These are phyloP conservation scores for Trichoderma pleuroti DNA, from an alignment of 2,329 filamentous ascomycete species.

Conservation along the genomic window DNA sequence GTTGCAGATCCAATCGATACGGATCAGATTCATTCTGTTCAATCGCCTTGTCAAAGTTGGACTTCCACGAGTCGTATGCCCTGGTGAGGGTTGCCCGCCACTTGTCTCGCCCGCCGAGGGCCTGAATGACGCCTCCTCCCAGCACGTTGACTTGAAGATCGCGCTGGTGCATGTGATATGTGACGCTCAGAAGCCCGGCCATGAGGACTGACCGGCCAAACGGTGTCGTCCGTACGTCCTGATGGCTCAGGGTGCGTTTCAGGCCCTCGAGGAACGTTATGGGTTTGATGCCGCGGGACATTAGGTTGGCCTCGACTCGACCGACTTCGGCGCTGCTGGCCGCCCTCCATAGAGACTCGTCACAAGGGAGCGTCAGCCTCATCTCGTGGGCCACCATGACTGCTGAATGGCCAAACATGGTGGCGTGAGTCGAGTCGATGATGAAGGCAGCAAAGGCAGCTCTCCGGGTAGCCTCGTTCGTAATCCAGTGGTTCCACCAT, in stretches of 20 bases:
- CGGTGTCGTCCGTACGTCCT: slow-evolving; percentile 83
- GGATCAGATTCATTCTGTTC: slow-evolving; percentile 57
- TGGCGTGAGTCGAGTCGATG: slow-evolving; percentile 92
- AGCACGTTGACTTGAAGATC: slow-evolving; percentile 89
- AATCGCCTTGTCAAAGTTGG: slow-evolving; percentile 81
- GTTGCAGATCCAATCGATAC: slow-evolving; percentile 51
- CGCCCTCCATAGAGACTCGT: slow-evolving; percentile 89
- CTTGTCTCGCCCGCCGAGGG: slow-evolving; percentile 82
- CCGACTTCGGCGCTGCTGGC: slow-evolving; percentile 83
- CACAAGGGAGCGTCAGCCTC: slow-evolving; percentile 83
- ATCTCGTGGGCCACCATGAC: slow-evolving; percentile 98
- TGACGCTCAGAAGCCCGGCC: slow-evolving; percentile 88
- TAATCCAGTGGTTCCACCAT: slow-evolving; percentile 96
- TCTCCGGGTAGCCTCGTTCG: slow-evolving; percentile 82
- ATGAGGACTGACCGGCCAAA: slow-evolving; percentile 93
- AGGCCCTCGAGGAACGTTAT: slow-evolving; percentile 87
- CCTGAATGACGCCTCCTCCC: slow-evolving; percentile 65
- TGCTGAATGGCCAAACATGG: slow-evolving; percentile 95
- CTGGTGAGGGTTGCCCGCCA: slow-evolving; percentile 83
- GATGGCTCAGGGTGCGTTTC: slow-evolving; percentile 82
- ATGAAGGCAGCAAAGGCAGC: slow-evolving; percentile 93
- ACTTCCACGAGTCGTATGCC: slow-evolving; percentile 92
- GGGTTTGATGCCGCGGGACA: slow-evolving; percentile 77
- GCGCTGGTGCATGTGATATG: slow-evolving; percentile 96
- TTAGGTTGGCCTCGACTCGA: slow-evolving; percentile 74